These are phyloP conservation scores for Haplosporangium sp. DNA, from an alignment of 371 early-diverging fungal genomes.

Conservation along the genomic window DNA sequence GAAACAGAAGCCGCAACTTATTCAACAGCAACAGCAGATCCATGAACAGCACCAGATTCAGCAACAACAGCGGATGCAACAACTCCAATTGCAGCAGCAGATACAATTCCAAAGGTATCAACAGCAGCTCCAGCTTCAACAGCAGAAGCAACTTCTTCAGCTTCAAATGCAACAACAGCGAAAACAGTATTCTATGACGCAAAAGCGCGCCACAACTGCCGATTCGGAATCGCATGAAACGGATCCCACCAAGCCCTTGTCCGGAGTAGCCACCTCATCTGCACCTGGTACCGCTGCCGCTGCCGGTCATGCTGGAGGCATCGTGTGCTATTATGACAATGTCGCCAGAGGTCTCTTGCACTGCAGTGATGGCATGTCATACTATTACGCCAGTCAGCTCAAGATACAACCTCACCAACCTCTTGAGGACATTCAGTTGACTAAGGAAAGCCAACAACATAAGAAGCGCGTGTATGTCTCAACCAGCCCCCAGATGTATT, in stretches of 20 bases:
- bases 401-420: not conserved
- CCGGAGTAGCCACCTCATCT: too few relatives aligned
- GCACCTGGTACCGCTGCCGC: not conserved
- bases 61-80: not conserved
- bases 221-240: too few relatives aligned
- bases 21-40: not conserved
- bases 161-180: not conserved
- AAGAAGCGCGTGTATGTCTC: too few relatives aligned
- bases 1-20: not conserved
- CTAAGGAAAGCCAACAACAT: too few relatives aligned
- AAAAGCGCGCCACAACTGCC: not conserved
- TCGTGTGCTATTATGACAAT: conserved; percentile 6
- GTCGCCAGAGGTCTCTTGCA: not conserved
- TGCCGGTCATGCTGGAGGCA: not conserved
- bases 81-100: not conserved
- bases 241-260: too few relatives aligned
- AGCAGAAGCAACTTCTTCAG: not conserved
- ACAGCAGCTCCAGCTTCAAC: too few relatives aligned
- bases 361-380: conserved; percentile 2
- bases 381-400: not conserved
- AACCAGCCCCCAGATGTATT: too few relatives aligned
- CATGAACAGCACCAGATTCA: conserved; percentile 1
- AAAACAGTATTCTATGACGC: not conserved
- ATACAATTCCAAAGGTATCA: too few relatives aligned
- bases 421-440: too few relatives aligned